These are phyloP conservation scores for Reutealis trisperma DNA, from an alignment of 345 rosid species.

Conservation along the genomic window DNA sequence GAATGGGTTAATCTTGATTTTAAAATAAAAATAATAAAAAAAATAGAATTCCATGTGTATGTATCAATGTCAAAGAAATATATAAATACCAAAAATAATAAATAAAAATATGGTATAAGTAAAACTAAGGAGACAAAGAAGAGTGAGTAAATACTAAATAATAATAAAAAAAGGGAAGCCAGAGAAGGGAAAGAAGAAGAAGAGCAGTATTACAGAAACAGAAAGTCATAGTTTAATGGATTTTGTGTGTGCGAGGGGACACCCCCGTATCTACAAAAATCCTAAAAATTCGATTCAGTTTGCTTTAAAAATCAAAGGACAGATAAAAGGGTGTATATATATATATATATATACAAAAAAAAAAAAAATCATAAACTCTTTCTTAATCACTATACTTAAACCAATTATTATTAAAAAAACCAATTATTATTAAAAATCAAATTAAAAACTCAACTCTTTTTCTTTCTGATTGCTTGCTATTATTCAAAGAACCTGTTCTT, in stretches of 20 bases:
- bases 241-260: constrained; percentile 33
- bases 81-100: not conserved
- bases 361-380: too few species aligned
- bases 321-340: constrained; percentile 15
- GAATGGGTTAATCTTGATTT: too few species aligned
- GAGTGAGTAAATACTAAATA: constrained; percentile 5
- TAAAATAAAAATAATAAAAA: too few species aligned
- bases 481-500: not conserved
- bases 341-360: too few species aligned
- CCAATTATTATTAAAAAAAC: too few species aligned
- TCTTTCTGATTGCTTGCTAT: not conserved
- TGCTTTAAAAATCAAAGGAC: constrained; percentile 42
- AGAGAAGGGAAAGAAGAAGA: constrained; percentile 13
- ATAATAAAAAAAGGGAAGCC: not conserved
- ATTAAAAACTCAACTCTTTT: not conserved
- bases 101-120: too few species aligned
- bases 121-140: not conserved
- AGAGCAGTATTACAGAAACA: constrained; percentile 10
- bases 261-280: constrained; percentile 73
- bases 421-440: too few species aligned
- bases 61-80: too few species aligned
- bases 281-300: constrained; percentile 75
- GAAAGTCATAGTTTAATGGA: constrained; percentile 30
- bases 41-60: too few species aligned
- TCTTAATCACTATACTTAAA: too few species aligned